Conservation (phyloP, 75 land plant genomes). For the Larix kaempferi region DNA sequence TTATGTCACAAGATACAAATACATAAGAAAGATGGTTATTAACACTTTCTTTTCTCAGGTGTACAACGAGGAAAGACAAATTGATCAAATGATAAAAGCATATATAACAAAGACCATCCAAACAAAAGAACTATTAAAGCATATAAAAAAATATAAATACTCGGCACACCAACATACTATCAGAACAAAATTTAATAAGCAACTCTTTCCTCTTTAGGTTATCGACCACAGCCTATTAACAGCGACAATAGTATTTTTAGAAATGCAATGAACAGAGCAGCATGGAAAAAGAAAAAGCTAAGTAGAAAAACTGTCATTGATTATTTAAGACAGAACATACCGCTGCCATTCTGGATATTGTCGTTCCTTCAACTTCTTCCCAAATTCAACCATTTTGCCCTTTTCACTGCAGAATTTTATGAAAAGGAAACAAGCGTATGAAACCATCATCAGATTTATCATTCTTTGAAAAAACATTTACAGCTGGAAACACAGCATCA, state of each 20-base stretch:
- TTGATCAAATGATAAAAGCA: background rate
- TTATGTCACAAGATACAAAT: too few species aligned
- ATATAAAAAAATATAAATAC: background rate
- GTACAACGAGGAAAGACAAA: background rate
- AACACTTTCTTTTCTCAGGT: background rate
- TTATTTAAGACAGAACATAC: constrained; percentile 21
- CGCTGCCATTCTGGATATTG: constrained; percentile 43
- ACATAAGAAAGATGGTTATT: background rate
- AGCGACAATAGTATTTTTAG: background rate
- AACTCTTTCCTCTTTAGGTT: background rate
- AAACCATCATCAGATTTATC: too few species aligned
- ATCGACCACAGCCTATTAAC: background rate
- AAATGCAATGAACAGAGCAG: background rate
- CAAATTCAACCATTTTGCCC: constrained; percentile 47
- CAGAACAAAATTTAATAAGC: background rate
- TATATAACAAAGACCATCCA: background rate
- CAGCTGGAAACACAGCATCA: too few species aligned
- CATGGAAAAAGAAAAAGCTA: background rate
- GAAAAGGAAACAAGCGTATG: too few species aligned
- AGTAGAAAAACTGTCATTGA: background rate
- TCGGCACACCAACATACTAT: background rate
- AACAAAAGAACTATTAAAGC: background rate
- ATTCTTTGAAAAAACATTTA: too few species aligned
- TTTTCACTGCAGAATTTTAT: background rate
- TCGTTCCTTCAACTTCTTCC: constrained; percentile 42